These are phyloP conservation scores for Lepiota brunneoincarnata DNA, from an alignment of 768 basidiomycete genomes.

Conservation along the genomic window DNA sequence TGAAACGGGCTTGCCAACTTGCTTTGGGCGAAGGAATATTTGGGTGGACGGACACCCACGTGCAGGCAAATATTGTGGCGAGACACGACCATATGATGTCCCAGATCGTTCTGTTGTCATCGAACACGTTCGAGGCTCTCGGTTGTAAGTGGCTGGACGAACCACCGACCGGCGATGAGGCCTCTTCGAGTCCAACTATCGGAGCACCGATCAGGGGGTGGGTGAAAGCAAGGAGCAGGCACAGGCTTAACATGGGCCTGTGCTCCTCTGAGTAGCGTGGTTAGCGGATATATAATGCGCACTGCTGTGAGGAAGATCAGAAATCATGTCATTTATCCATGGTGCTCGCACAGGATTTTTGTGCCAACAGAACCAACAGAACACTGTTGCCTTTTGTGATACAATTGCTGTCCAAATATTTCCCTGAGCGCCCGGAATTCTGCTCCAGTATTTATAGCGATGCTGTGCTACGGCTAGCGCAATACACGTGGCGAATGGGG, in stretches of 20 bases:
- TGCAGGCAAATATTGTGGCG: conserved; percentile 19
- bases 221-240: background rate
- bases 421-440: too few species aligned
- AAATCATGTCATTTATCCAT: too few species aligned
- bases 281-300: too few species aligned
- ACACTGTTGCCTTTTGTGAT: too few species aligned
- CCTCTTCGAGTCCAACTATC: too few species aligned
- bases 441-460: too few species aligned
- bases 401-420: too few species aligned
- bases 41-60: conserved; percentile 21
- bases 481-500: too few species aligned
- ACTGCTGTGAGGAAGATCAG: too few species aligned
- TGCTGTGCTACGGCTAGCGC: too few species aligned
- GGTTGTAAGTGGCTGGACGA: background rate
- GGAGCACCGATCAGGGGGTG: background rate
- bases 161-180: background rate
- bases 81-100: conserved; percentile 20
- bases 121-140: background rate
- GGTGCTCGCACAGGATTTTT: too few species aligned
- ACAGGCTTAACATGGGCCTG: background rate
- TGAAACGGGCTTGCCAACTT: background rate
- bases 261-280: background rate
- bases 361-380: too few species aligned
- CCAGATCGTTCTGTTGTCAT: conserved; percentile 13
- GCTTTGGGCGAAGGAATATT: conserved; percentile 17